Evolutionary conservation across 129 eudicot genomes (phyloP), one percentile per base, ranked within the genome.

Genomic region (Helichrysum umbraculigerum): DNA sequence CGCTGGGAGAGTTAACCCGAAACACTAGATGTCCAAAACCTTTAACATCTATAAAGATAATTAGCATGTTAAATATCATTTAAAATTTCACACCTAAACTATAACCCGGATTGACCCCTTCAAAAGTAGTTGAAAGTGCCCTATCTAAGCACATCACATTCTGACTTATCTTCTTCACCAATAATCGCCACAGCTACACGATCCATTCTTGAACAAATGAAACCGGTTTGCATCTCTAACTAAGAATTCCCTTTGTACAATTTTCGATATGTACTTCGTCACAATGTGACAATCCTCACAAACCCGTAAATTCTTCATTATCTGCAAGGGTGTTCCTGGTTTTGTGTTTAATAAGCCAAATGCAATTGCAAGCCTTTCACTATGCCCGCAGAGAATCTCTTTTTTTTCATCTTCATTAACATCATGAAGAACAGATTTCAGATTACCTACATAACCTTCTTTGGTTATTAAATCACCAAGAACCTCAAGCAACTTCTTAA

Each of bases 291-390:
- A 88, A 60, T 86, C 93, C 65, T 85, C 90, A 82, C 90, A 88
- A 76, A 86, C 90, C 68, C 90, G 80, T 54, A 86, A 68, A 84
- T 89, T 89, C 85, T 88, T 88, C 89, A 88, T 81, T 80, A 88
- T 37, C 66, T 85, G 92, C 83, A 88, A 76, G 10, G 83, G 81
- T 5, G 83, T 80, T 51, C 87, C 92, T 17, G 87, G 83, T 81
- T 85, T 84, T 44, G 91, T 82, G 62, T 86, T 87, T 57, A 89
- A 75, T 76, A 90, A 86, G 35, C 90, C 90, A 73, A 90, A 90
- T 39, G 90, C 92, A 73, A 90, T 83, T 21, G 92, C 92, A 81
- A 90, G 88, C 76, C 96, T 81, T 87, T 87, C 92, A 85, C 92
- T 87, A 69, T 90, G 92, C 70, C 87, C 88, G 75, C 90, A 87